Evolutionary conservation across 768 basidiomycete species (phyloP).

Genomic region (Termitomyces sp.): DNA sequence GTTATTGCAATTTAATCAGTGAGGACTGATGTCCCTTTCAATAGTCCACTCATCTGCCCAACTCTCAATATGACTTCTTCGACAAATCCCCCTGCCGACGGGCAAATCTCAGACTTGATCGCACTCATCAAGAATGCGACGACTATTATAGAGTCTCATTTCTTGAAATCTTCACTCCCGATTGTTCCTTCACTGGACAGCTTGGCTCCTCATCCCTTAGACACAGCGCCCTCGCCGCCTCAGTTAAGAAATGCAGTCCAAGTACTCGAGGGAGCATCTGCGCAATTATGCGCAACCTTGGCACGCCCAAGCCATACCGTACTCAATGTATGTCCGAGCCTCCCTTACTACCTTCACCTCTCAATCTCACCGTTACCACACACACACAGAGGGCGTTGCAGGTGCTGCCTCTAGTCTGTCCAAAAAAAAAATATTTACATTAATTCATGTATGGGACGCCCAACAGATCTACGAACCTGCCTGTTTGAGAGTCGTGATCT

Average conservation of each 20-base stretch:
- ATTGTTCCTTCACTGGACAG: background rate
- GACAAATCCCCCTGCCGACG: background rate
- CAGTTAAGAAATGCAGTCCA: background rate
- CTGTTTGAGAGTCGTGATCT: background rate
- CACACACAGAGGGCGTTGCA: background rate
- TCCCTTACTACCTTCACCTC: too few species aligned
- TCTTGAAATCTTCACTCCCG: background rate
- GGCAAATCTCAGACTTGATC: background rate
- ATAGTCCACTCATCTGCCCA: too few species aligned
- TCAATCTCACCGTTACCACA: background rate
- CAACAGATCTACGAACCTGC: background rate
- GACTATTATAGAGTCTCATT: background rate
- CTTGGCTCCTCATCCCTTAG: background rate
- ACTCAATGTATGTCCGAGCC: background rate
- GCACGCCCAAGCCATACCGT: background rate
- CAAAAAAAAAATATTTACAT: background rate
- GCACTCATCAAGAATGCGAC: background rate
- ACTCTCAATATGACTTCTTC: background rate
- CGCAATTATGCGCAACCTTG: background rate
- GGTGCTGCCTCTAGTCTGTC: background rate
- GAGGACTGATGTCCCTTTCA: too few species aligned
- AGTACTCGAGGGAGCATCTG: background rate
- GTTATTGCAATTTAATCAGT: too few species aligned
- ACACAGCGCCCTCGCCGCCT: background rate
- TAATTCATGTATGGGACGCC: background rate